Evolutionary conservation across 1,284 basidiomycete genomes (phyloP).

Genomic region (Cystobasidium sp.): DNA sequence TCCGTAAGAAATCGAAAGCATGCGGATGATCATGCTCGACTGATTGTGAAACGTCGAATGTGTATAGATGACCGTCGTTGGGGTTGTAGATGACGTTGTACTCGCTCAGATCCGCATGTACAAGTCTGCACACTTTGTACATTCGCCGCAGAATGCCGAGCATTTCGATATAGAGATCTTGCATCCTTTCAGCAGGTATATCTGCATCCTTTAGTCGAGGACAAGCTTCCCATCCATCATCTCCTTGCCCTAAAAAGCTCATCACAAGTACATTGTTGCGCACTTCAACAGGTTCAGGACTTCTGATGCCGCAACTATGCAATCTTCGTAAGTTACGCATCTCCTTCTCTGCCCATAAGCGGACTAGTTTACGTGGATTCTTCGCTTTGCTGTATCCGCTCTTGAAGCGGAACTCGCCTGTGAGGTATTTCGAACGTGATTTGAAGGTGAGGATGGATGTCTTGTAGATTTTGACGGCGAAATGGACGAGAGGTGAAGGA

Average conservation of each 20-base stretch:
- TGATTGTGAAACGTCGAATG: constrained; percentile 98
- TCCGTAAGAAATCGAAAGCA: constrained; percentile 93
- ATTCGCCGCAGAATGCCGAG: constrained; percentile 79
- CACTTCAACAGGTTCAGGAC: constrained; percentile 88
- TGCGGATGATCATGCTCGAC: constrained; percentile 98
- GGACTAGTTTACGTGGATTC: constrained; percentile 98
- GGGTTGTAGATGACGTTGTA: constrained; percentile 88
- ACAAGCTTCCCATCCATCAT: constrained; percentile 80
- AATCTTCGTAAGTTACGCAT: constrained; percentile 92
- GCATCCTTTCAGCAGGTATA: constrained; percentile 64
- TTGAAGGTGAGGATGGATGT: constrained; percentile 98
- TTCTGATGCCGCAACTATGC: constrained; percentile 76
- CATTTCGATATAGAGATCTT: constrained; percentile 76
- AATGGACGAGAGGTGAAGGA: constrained; percentile 58
- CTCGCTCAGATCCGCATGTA: constrained; percentile 97
- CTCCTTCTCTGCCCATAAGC: constrained; percentile 99
- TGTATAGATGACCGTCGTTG: constrained; percentile 71
- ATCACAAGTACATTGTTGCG: constrained; percentile 97
- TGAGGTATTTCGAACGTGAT: constrained; percentile 90
- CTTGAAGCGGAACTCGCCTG: constrained; percentile 84
- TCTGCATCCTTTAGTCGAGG: constrained; percentile 87
- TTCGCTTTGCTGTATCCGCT: constrained; percentile 81
- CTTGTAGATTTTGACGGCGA: constrained; percentile 97
- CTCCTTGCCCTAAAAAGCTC: constrained; percentile 82
- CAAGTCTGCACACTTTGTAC: constrained; percentile 88